Base-by-base conservation (phyloP, 208 protist genomes). In the Trypanosoma scelopori region DNA sequence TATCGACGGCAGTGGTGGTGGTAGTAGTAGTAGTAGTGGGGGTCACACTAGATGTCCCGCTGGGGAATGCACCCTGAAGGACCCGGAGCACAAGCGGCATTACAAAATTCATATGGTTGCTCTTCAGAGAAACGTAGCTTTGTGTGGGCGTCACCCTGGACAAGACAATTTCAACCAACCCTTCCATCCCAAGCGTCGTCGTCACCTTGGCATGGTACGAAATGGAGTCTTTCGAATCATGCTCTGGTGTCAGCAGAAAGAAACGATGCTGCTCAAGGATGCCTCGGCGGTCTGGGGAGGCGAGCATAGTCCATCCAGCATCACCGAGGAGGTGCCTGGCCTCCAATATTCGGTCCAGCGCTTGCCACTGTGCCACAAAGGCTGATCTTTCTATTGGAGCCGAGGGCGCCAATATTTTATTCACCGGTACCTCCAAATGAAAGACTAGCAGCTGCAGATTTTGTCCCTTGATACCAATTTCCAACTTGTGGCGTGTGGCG, bases 101-200 rank as follows among this genome's bases (percentile, higher is more conserved):
- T 23, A 74, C 45, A 11, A 28, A 56, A 18, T 15, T 41, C 7
- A 59, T 28, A 53, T 64, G 68, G 9, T 56, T 28, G 51, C 68
- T 74, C 39, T 50, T 58, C n/a, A 66, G n/a, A 50, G 39, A 67
- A 35, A 74, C 4, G 42, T 74, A 60, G 45, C 68, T 68, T 27
- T 65, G 50, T 45, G 13, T 30, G 13, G 55, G 55, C 1, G 3
- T 22, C 7, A 27, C 43, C 55, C 55, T 59, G 37, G 61, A 18
- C 23, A 68, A 30, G 13, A 61, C 41, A 43, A 74, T 55, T 30
- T 74, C 68, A 47, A 74, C 30, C 32, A 74, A 13, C n/a, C 59
- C 61, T 43, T 55, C 7, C 18, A 61, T 25, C 16, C 58, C 68
- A 7, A 74, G 51, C 32, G 46, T 56, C 35, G 68, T 74, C 5